Evolutionary conservation across 352 stramenopile species (phyloP).

Genomic region (Thalassiosira livingstoniorum): DNA sequence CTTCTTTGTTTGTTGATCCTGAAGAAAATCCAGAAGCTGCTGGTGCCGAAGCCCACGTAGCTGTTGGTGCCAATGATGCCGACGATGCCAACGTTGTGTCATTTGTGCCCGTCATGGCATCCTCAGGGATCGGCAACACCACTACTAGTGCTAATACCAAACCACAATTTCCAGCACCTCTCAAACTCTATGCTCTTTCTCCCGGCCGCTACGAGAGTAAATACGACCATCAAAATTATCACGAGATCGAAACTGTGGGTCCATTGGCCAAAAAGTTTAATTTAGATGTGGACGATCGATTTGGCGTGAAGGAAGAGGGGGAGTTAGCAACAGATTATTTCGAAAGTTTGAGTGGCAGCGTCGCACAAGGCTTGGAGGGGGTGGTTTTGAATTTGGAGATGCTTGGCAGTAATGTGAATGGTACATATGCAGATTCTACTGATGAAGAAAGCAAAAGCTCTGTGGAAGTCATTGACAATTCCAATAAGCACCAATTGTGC

Average conservation of each 20-base stretch:
- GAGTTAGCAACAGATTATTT: constrained; percentile 54
- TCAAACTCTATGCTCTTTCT: constrained; percentile 52
- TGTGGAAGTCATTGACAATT: too few species aligned
- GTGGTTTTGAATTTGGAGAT: not conserved
- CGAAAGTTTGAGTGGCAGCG: constrained; percentile 31
- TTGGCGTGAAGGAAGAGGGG: constrained; percentile 46
- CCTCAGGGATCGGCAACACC: not conserved
- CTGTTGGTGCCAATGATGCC: not conserved
- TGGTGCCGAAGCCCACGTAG: not conserved
- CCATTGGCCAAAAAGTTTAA: constrained; percentile 53
- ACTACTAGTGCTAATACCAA: constrained; percentile 16
- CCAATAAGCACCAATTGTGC: constrained; percentile 18
- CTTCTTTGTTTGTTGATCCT: constrained; percentile 51
- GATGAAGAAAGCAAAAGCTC: too few species aligned
- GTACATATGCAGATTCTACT: not conserved
- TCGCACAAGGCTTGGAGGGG: constrained; percentile 26
- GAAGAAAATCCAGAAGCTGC: constrained; percentile 22
- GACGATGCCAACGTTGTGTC: not conserved
- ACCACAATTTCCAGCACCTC: constrained; percentile 45
- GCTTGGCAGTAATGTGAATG: not conserved
- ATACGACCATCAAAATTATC: constrained; percentile 53
- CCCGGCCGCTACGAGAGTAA: constrained; percentile 29
- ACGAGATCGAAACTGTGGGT: constrained; percentile 56
- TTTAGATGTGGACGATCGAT: constrained; percentile 48
- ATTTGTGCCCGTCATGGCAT: constrained; percentile 37